phyloP scores from a whole-genome alignment of 768 basidiomycete species.

The Tylopilus cervinicoccineus region DNA sequence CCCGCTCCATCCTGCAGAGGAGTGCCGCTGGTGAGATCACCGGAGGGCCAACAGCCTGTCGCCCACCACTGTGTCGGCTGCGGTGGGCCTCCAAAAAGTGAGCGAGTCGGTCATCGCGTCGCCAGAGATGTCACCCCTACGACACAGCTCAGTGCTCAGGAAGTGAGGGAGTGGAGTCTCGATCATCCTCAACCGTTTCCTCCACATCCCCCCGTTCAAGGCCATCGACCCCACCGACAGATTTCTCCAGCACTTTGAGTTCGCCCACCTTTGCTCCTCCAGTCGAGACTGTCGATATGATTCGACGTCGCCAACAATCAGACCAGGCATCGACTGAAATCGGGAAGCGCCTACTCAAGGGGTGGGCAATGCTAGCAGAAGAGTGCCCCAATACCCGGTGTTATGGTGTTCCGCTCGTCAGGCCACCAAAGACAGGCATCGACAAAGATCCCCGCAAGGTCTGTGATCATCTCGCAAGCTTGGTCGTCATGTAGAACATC shows the following conservation, averaged over 20 bases:
- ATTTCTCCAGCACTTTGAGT: constrained; percentile 56
- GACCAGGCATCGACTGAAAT: constrained; percentile 78
- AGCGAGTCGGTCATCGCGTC: constrained; percentile 11
- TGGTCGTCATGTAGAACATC: constrained; percentile 1
- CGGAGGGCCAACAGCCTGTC: constrained; percentile 42
- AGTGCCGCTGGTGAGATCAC: constrained; percentile 75
- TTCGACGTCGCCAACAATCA: constrained; percentile 73
- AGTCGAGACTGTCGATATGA: constrained; percentile 60
- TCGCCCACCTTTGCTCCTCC: constrained; percentile 63
- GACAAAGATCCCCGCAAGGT: constrained; percentile 69
- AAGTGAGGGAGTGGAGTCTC: constrained; percentile 25
- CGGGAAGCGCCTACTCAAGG: constrained; percentile 70
- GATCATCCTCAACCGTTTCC: constrained; percentile 38
- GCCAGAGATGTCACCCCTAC: constrained; percentile 4
- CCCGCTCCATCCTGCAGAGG: constrained; percentile 46
- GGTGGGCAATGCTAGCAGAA: constrained; percentile 89
- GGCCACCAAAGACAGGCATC: constrained; percentile 62
- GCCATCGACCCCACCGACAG: constrained; percentile 75
- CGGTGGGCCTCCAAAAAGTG: constrained; percentile 37
- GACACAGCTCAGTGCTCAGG: constrained; percentile 10
- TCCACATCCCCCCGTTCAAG: constrained; percentile 54
- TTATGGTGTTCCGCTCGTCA: constrained; percentile 79
- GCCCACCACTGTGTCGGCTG: constrained; percentile 64
- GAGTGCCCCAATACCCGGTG: constrained; percentile 71
- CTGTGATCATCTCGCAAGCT: constrained; percentile 12